These are phyloP conservation scores for Tagetes patula DNA, from an alignment of 129 eudicot genomes.

Conservation along the genomic window DNA sequence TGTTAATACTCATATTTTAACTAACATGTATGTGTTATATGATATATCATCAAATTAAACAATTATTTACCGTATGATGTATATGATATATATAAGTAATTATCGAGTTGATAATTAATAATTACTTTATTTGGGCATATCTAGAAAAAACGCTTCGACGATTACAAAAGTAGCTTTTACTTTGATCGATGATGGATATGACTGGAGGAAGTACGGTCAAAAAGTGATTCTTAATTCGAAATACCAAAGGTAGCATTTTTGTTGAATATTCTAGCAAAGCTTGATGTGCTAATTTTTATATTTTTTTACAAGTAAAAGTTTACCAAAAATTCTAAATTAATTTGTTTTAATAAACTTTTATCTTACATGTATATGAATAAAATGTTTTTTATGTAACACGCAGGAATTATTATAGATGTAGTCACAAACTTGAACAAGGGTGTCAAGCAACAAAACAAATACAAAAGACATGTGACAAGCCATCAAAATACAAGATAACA, in stretches of 20 bases:
- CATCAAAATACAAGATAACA: slow-evolving; percentile 41
- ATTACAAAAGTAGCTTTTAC: slow-evolving; percentile 19
- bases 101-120: too few species aligned
- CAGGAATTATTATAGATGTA: slow-evolving; percentile 68
- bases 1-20: neutral
- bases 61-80: neutral
- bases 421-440: slow-evolving; percentile 55
- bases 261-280: neutral
- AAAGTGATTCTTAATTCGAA: slow-evolving; percentile 51
- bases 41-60: neutral
- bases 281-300: neutral
- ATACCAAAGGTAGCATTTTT: slow-evolving; percentile 48
- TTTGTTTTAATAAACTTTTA: neutral
- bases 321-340: neutral
- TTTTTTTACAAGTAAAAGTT: neutral
- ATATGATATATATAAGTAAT: neutral
- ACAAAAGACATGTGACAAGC: slow-evolving; percentile 39
- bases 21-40: neutral
- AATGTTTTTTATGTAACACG: neutral
- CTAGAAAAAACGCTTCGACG: slow-evolving; percentile 46
- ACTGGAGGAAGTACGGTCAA: slow-evolving; percentile 88
- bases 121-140: neutral
- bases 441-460: slow-evolving; percentile 61
- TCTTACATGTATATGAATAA: neutral
- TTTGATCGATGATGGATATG: slow-evolving; percentile 55